Percentiles rank a stretch among this genome's conserved stretches.
These are phyloP conservation scores for Aspergillus steynii DNA, from an alignment of 495 filamentous ascomycete genomes.

Conservation along the genomic window DNA sequence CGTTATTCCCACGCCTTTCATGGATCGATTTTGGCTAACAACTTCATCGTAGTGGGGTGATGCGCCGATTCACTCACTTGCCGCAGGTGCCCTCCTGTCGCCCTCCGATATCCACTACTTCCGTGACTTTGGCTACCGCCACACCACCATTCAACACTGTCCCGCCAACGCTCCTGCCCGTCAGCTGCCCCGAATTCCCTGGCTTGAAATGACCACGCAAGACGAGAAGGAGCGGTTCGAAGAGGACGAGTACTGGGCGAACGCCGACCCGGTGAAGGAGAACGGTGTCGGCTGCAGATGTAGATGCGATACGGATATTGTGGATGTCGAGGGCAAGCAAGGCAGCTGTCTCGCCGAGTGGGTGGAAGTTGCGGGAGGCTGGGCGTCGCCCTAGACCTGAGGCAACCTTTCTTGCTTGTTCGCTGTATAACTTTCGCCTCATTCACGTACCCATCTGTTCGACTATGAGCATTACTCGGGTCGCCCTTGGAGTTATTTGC, in stretches of 20 bases:
- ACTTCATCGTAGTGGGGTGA: conserved; percentile 80
- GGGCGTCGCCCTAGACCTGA: conserved; percentile 64
- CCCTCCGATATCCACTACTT: conserved; percentile 95
- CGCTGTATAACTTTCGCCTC: conserved; percentile 37
- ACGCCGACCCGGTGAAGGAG: conserved; percentile 81
- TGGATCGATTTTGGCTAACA: conserved; percentile 20
- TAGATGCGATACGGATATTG: conserved; percentile 97
- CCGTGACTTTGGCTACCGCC: conserved; percentile 97
- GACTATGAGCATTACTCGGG: conserved; percentile 39
- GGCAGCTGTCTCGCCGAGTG: conserved; percentile 94
- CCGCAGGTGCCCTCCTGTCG: conserved; percentile 81
- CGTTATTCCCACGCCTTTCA: conserved; percentile 7
- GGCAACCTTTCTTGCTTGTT: conserved; percentile 23
- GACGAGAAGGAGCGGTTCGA: conserved; percentile 87
- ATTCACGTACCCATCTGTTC: conserved; percentile 36
- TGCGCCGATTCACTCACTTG: conserved; percentile 96
- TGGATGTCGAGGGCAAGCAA: conserved; percentile 95
- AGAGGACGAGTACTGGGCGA: conserved; percentile 97
- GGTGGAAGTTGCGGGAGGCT: conserved; percentile 97
- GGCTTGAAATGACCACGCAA: conserved; percentile 77
- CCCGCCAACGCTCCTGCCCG: conserved; percentile 92
- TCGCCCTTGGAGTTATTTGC: conserved; percentile 39
- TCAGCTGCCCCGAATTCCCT: conserved; percentile 80
- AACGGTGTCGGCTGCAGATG: conserved; percentile 97
- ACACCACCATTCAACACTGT: conserved; percentile 98